Evolutionary conservation across 2,329 filamentous ascomycete genomes (phyloP), one percentile per base, ranked within the genome.

Genomic region (Malbranchea zuffiana): DNA sequence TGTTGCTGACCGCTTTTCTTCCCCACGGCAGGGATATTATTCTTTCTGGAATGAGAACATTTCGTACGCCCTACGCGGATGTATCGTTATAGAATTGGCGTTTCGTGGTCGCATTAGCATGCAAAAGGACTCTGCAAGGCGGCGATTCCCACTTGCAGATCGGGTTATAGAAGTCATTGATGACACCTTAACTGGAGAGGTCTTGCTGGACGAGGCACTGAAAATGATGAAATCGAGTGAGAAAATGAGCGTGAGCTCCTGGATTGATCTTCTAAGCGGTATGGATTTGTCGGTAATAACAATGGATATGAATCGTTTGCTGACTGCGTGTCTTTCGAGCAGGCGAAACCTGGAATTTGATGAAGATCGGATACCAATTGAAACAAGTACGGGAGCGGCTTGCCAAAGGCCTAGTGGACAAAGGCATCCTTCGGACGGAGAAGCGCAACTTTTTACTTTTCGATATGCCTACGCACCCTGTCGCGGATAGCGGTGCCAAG

Each of bases 41-140:
- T 96, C 88, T 19, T 98, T 98, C 66, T 98, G 90, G 90, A 98
- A 98, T 66, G 90, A 98, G 66, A 98, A 98, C 67, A 98, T 98
- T 56, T 95, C 87, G 43, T 98, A 98, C 61, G 90, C 90, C 47
- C 73, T 98, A 45, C 80, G 90, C 60, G 90, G 90, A 57, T 98
- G 90, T 66, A 98, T 98, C 59, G 90, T 98, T 50, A 84, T 96
- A 62, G 90, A 98, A 65, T 70, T 98, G 52, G 90, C 90, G 45
- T 93, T 98, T 65, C 75, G 90, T 47, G 90, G 90, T 56, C 82
- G 90, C 51, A 82, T 98, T 63, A 88, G 82, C 73, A 98, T 98
- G 90, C 85, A 96, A 62, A 95, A 92, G 63, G 90, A 96, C 64
- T 81, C 86, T 34, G 82, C 82, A 49, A 75, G 90, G 63, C 77